Evolutionary conservation across 2,329 filamentous ascomycete species (phyloP).

Genomic region (Trichoderma aggressivum): DNA sequence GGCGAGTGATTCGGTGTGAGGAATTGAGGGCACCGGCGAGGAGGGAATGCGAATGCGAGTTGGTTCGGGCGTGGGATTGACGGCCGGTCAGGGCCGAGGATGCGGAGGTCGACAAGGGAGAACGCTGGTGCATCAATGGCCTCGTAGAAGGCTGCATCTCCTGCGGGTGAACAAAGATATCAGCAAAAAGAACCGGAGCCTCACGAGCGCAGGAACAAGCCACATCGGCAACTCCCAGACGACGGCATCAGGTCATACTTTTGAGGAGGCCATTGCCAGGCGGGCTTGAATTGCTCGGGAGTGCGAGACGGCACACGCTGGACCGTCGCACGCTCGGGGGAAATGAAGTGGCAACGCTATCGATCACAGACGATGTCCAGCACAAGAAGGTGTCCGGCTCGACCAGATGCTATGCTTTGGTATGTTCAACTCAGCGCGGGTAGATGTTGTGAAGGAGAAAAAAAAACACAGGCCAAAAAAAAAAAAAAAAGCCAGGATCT

Average conservation of each 20-base stretch:
- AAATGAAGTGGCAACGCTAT: constrained; percentile 20
- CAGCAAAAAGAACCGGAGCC: constrained; percentile 34
- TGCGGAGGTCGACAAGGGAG: constrained; percentile 55
- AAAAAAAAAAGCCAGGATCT: constrained; percentile 12
- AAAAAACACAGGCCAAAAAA: not conserved
- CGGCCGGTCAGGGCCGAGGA: constrained; percentile 58
- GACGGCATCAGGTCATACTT: constrained; percentile 43
- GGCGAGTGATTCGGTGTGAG: constrained; percentile 81
- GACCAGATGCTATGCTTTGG: not conserved
- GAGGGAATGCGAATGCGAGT: constrained; percentile 79
- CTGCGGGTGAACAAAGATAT: constrained; percentile 38
- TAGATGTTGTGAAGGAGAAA: constrained; percentile 17
- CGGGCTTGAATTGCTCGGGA: constrained; percentile 34
- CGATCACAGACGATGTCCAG: constrained; percentile 3
- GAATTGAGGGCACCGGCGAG: constrained; percentile 74
- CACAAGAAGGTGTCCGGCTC: not conserved
- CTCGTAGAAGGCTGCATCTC: constrained; percentile 64
- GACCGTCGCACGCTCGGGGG: constrained; percentile 30
- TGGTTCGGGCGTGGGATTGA: constrained; percentile 67
- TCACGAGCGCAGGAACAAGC: constrained; percentile 31
- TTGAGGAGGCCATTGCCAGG: constrained; percentile 59
- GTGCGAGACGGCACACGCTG: constrained; percentile 33
- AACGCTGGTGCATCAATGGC: constrained; percentile 62
- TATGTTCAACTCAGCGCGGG: constrained; percentile 17
- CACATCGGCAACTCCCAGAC: constrained; percentile 27